Conservation (phyloP, 225 moss, liverwort and hornwort genomes). For the Pleurozium schreberi region DNA sequence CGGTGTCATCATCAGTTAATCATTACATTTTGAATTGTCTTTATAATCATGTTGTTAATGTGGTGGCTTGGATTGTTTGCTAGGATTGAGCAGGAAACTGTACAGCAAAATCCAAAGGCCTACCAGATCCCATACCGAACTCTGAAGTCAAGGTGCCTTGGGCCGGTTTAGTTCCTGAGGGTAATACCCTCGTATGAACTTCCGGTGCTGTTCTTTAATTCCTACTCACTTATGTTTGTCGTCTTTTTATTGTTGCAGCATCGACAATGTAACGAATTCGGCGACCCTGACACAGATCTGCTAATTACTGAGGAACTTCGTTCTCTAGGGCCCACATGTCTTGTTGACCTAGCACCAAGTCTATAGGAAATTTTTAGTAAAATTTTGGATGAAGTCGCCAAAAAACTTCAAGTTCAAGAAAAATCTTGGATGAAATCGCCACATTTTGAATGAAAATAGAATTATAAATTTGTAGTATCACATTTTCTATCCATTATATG, state of each 20-base stretch:
- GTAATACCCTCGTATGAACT: constrained; percentile 16
- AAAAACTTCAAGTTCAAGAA: too few relatives aligned
- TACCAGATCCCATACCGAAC: constrained; percentile 44
- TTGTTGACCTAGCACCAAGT: too few relatives aligned
- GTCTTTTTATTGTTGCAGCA: neutral
- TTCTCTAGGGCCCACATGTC: too few relatives aligned
- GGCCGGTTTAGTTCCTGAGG: constrained; percentile 18
- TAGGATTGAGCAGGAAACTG: constrained; percentile 5
- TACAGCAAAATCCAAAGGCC: constrained; percentile 17
- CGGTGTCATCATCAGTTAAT: neutral
- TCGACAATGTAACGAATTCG: neutral
- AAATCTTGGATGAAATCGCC: too few relatives aligned
- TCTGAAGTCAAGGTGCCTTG: constrained; percentile 42
- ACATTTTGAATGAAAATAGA: too few relatives aligned
- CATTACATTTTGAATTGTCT: neutral
- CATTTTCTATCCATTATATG: too few relatives aligned
- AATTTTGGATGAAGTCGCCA: too few relatives aligned
- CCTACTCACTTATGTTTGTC: neutral
- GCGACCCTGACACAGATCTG: neutral
- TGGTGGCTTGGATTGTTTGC: neutral
- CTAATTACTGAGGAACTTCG: neutral
- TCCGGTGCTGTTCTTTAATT: constrained; percentile 5
- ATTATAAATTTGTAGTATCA: too few relatives aligned
- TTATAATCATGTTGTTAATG: neutral
- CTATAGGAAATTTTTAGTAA: too few relatives aligned